Base-by-base conservation (phyloP, 257 asterid genomes). In the Forsythia viridissima region DNA sequence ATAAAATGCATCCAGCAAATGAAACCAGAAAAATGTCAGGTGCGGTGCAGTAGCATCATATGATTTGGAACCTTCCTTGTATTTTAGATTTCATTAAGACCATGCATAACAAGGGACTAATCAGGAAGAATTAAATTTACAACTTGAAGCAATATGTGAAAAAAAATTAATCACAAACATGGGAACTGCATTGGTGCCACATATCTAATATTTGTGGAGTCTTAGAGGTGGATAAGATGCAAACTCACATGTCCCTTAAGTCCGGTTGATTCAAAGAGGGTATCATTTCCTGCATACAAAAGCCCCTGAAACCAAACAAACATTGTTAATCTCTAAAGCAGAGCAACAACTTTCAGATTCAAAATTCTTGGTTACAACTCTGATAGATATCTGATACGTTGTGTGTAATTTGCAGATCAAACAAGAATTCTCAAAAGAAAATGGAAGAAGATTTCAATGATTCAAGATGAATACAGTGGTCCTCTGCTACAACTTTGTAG, bases 191-290 rank as follows among this genome's bases (percentile, higher is more conserved):
- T 30, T 30, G 40, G 21, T 21, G 37, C 38, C 38, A 5, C 7
- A 52, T 18, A 52, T 5, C 30, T 57, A 21, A 51, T 63, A 3
- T 24, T 24, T 63, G n/a, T 30, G 16, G 30, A 63, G 70, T 21
- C 18, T 63, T 11, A 63, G 37, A 30, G 8, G 39, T 2, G 11
- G 12, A 69, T 61, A 40, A 59, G 61, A 18, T 20, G 46, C 74
- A 81, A 83, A 88, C 97, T 92, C 85, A 96, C 99, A n/a, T 18
- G 96, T 61, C 97, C 96, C 37, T 91, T 4, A 71, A 93, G 93
- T 72, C 98, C 99, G 44, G 98, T 96, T 10, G 99, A 93, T 84
- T 96, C 99, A 48, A 87, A 91, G 67, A 96, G 85, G 6, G 92
- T 82, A 78, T 96, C 91, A 74, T 96, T 90, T 81, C 87, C 98